A percentile compares a stretch with the other conserved stretches of the same genome.
Conservation (phyloP, 352 stramenopile genomes). For the Phytophthora pinifolia region DNA sequence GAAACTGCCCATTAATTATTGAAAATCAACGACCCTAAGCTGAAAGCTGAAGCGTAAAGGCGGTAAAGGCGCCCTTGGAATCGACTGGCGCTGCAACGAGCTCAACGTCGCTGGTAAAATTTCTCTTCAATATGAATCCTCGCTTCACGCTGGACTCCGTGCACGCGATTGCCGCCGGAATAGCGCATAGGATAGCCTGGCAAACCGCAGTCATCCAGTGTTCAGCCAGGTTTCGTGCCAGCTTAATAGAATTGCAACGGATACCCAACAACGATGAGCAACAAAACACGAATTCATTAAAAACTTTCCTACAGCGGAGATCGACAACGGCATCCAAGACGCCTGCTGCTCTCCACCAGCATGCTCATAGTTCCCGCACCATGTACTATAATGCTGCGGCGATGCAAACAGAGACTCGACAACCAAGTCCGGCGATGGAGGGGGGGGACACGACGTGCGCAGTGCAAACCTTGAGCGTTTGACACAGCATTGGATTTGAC, state of each 20-base stretch:
- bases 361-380: slow-evolving; percentile 27
- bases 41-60: slow-evolving; percentile 4
- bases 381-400: slow-evolving; percentile 9
- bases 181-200: slow-evolving; percentile 14
- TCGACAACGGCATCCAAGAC: not conserved
- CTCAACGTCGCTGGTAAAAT: slow-evolving; percentile 15
- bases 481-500: slow-evolving; percentile 26
- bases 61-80: not conserved
- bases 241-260: no score
- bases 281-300: not conserved
- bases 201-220: slow-evolving; percentile 9
- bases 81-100: slow-evolving; percentile 2
- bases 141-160: not conserved
- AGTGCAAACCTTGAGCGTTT: slow-evolving; percentile 21
- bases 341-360: slow-evolving; percentile 7
- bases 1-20: no score
- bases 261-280: no score
- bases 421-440: slow-evolving; percentile 11
- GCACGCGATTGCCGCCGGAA: not conserved
- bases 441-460: slow-evolving; percentile 3
- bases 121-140: slow-evolving; percentile 8
- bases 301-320: slow-evolving; percentile 21
- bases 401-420: slow-evolving; percentile 27
- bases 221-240: no score
- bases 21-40: slow-evolving; percentile 9